Base-by-base conservation (phyloP, 257 asterid species). In the Rehmannia glutinosa region DNA sequence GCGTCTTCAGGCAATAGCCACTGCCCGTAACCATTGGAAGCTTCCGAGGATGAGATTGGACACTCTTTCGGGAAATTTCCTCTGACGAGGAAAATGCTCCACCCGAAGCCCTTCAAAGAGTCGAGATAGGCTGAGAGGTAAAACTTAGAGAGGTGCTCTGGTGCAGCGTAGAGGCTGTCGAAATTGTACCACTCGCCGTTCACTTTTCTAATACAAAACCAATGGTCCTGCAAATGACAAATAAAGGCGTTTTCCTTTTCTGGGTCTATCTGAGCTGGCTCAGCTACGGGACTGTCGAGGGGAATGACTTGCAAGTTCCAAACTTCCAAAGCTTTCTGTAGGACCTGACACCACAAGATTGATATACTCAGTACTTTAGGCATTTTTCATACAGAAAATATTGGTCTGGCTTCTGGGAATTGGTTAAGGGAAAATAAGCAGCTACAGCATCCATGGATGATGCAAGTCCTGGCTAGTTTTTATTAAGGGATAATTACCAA, bases 1-100 rank as follows among this genome's bases (percentile, higher is more conserved):
- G 99, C 99, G 52, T 94, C 97, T 72, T 88, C 96, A 2, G 99
- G 97, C 19, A 81, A 65, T 16, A 94, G 80, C 99, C 99, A 94
- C 79, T 90, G 97, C 43, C 99, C 99, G 38, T 81, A 91, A 4
- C 96, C 95, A 17, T 84, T 82, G 45, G 93, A 85, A 70, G 90
- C 83, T 65, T 94, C 98, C 0, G 91, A 85, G n/a, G 96, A 85
- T 28, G 95, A 45, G 19, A 91, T 77, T 13, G 85, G 93, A 51
- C 89, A 88, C 69, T 91, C 99, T 69, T 78, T 85, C 0, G 99
- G 98, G 57, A 94, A 94, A 28, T 89, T 87, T 6, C 99, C 97
- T 60, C 88, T 80, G 28, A 94, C 99, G 2, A 94, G 72, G 75
- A 94, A 94, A 68, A 94, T 94, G 77, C 97, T 94, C 99, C 98